Evolutionary conservation across 768 basidiomycete genomes (phyloP), one percentile per base, ranked within the genome.

Genomic region (Lentinula boryana): DNA sequence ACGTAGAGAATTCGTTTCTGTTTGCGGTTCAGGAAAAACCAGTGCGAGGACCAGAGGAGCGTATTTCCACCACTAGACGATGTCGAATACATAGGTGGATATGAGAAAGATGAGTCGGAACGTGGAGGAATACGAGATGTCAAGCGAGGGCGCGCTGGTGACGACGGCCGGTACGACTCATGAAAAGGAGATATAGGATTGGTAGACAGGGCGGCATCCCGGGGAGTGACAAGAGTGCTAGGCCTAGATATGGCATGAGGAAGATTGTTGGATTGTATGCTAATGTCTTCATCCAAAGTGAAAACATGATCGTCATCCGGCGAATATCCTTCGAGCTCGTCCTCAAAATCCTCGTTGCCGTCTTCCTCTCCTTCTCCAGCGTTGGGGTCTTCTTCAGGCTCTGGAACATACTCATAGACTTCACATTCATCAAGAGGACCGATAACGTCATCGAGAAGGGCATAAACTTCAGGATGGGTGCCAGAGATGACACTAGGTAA

Each of bases 21-120:
- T 77, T 93, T 95, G 68, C 89, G 84, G 79, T 95, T 96, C 68
- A 93, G 78, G 78, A 98, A 96, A 80, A 98, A 98, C 88, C 93
- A 96, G 71, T 96, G 93, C 10, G 92, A 93, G 36, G 92, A 95
- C 95, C 95, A 98, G 6, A 98, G 80, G 60, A 98, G 76, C 4
- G 93, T 89, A 16, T 93, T 92, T 18, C 84, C 81, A 63, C 86
- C 69, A 32, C 18, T 56, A 12, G 23, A 18, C 31, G 55, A 38
- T 38, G 18, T 18, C n/a, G 53, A 18, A n/a, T 56, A 23, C 21
- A 43, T 56, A 4, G 23, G 55, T 23, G 36, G 40, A 43, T 40
- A 38, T 10, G 23, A 27, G 15, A 16, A 43, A 31, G 40, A 40
- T 16, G 23, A 21, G 50, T 15, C 5, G 40, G 38, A 21, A 27